phyloP scores from a whole-genome alignment of 768 basidiomycete species.

The Cyclocybe cylindracea region DNA sequence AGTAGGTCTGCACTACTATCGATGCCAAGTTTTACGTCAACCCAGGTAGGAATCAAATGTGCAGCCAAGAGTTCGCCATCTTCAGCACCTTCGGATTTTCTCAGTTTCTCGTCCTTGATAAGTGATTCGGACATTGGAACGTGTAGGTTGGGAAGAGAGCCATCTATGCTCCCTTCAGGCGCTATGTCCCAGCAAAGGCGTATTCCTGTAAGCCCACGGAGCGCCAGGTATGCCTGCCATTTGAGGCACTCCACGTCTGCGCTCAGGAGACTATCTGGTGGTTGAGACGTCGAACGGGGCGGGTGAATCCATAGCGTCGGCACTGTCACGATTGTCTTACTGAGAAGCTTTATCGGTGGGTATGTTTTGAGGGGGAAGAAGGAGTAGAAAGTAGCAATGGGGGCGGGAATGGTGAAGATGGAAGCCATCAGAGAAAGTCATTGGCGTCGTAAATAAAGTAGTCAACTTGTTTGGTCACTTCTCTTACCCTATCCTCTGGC shows the following conservation, averaged over 20 bases:
- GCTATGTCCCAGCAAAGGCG: conserved; percentile 68
- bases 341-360: conserved; percentile 36
- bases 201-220: conserved; percentile 56
- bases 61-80: conserved; percentile 61
- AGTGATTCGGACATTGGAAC: conserved; percentile 37
- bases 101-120: conserved; percentile 24
- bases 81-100: conserved; percentile 22
- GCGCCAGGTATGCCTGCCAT: conserved; percentile 84
- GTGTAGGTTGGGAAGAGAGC: conserved; percentile 70
- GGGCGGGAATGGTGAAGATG: conserved; percentile 24
- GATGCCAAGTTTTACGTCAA: conserved; percentile 50
- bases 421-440: conserved; percentile 20
- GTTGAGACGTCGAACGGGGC: conserved; percentile 30
- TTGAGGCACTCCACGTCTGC: conserved; percentile 85
- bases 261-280: conserved; percentile 48
- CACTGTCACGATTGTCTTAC: conserved; percentile 21
- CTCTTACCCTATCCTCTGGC: background rate
- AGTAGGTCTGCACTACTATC: conserved; percentile 40
- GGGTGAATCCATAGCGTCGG: conserved; percentile 71
- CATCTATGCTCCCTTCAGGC: conserved; percentile 68
- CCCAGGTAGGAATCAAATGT: conserved; percentile 74
- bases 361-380: conserved; percentile 61
- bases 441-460: conserved; percentile 9
- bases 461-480: conserved; percentile 6
- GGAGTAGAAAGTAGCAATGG: conserved; percentile 53